These are phyloP conservation scores for Metarhizium sp. DNA, from an alignment of 2,329 filamentous ascomycete genomes.

Conservation along the genomic window DNA sequence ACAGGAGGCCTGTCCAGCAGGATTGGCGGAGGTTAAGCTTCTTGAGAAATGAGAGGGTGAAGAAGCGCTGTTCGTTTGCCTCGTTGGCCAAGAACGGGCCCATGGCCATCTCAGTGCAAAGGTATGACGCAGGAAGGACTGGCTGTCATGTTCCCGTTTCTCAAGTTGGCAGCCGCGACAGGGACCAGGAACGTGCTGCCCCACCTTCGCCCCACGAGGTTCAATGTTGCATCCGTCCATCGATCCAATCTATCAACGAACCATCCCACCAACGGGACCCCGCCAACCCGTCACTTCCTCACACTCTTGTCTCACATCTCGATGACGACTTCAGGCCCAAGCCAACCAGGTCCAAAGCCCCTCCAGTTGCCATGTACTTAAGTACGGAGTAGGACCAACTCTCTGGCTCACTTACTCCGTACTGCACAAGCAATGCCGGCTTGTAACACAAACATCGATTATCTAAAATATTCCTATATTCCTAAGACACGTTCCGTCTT, in stretches of 20 bases:
- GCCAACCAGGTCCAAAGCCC: too few species aligned
- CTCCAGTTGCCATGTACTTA: too few species aligned
- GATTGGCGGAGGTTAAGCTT: slow-evolving; percentile 2
- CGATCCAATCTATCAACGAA: too few species aligned
- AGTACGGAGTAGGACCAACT: too few species aligned
- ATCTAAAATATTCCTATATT: slow-evolving; percentile 3
- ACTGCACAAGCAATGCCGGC: too few species aligned
- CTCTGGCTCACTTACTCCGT: too few species aligned
- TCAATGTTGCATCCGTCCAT: too few species aligned
- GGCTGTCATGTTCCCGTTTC: neutral
- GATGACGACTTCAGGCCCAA: too few species aligned
- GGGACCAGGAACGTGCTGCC: slow-evolving; percentile 5
- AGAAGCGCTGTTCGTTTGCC: neutral
- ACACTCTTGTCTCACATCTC: too few species aligned
- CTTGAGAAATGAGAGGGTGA: slow-evolving; percentile 1
- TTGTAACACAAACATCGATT: neutral
- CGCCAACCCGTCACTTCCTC: too few species aligned
- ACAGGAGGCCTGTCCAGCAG: slow-evolving; percentile 7
- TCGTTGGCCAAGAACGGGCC: neutral
- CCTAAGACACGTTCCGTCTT: slow-evolving; percentile 1
- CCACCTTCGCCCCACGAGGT: too few species aligned
- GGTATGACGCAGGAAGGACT: slow-evolving; percentile 11
- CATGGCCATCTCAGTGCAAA: neutral
- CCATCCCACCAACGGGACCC: too few species aligned
- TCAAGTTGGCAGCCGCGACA: slow-evolving; percentile 4